Base-by-base conservation (phyloP, 2,329 filamentous ascomycete species). In the Aureobasidium sp. region DNA sequence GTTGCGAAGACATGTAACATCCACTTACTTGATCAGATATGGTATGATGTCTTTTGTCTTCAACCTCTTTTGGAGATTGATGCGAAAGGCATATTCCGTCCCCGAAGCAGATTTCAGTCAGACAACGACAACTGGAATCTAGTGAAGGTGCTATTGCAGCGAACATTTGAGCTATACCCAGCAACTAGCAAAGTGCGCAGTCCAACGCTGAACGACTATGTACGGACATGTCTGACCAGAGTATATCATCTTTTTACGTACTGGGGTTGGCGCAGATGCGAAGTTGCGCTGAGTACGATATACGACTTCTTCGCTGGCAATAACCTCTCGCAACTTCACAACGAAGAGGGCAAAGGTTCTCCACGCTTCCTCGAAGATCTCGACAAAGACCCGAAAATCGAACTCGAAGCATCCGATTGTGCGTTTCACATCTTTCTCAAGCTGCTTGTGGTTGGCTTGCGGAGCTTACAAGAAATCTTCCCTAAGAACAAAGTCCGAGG, bases 341-440 rank as follows among this genome's bases (percentile, higher is more conserved):
- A 77, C 2, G 84, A 87, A 67, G 75, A 81, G 63, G 74, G 70
- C 48, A 75, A 72, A 59, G 80, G 79, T 10, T 85, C 84, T 2
- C 80, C 80, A 9, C 65, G 66, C 2, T 86, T 85, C 63, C 76
- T 87, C 20, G 78, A 83, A 59, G 67, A 78, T 46, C 74, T 84
- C 2, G 74, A 79, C 36, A 68, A 70, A 17, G 69, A 74, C 17
- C 78, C 78, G 9, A 71, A 68, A 1, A 66, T 85, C 17, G 74
- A 78, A 2, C 69, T 81, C 7, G 72, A 75, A 47, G 68, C 74
- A 0, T 76, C 77, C 12, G 84, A 87, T 63, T 76, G 74, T 24
- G 80, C 82, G 12, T 87, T 86, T 60, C 81, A 84, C 66, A 79
- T 85, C 5, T 79, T 85, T 63, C 72, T 87, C 41, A 87, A 86